A percentile compares a stretch with the other conserved stretches of the same genome.
These are phyloP conservation scores for Hebeloma cylindrosporum DNA, from an alignment of 768 basidiomycete genomes.

Conservation along the genomic window DNA sequence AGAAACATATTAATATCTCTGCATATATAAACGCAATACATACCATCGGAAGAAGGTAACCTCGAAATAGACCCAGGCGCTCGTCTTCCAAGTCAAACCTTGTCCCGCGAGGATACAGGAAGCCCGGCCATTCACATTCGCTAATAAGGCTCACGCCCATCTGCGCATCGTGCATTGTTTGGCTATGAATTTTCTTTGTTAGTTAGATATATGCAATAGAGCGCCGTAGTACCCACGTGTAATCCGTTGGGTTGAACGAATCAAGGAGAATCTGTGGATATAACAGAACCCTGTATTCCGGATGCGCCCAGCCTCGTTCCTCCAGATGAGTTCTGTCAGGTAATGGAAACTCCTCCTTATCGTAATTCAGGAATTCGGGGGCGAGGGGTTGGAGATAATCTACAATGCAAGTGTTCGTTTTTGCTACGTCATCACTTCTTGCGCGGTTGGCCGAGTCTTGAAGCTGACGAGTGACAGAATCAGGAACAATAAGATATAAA, in stretches of 20 bases:
- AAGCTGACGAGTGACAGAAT: neutral
- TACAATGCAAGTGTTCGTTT: neutral
- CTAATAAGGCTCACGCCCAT: too few relatives aligned
- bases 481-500: neutral
- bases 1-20: too few relatives aligned
- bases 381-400: neutral
- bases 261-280: too few relatives aligned
- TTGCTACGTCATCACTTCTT: neutral
- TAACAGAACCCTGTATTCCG: neutral
- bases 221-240: too few relatives aligned
- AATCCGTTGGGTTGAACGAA: too few relatives aligned
- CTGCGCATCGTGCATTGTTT: too few relatives aligned
- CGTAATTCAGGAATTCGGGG: neutral
- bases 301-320: neutral
- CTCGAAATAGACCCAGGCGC: neutral
- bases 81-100: neutral
- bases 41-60: neutral
- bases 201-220: too few relatives aligned
- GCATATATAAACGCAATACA: too few relatives aligned
- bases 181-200: too few relatives aligned
- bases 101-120: neutral
- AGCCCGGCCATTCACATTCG: neutral
- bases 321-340: neutral
- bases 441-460: neutral
- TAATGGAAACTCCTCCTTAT: neutral